Conservation (phyloP, 2,329 filamentous ascomycete genomes). For the Chrysoporthe austroafricana region DNA sequence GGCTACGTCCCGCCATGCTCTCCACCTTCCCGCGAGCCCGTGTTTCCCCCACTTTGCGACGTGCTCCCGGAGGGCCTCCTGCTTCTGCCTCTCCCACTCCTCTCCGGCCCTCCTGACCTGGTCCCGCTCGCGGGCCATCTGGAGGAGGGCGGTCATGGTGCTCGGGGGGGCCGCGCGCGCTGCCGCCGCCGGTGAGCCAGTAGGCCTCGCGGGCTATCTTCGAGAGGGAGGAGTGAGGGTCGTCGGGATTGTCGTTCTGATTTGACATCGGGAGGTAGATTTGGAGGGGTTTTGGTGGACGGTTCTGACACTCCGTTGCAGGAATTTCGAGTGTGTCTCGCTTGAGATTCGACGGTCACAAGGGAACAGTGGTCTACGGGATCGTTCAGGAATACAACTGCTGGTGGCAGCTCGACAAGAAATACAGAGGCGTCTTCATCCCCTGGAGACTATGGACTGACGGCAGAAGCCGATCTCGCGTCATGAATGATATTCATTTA, state of each 20-base stretch:
- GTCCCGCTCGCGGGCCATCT: conserved; percentile 18
- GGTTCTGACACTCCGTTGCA: background rate
- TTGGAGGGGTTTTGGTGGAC: too few relatives aligned
- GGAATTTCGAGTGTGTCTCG: too few relatives aligned
- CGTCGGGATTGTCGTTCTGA: conserved; percentile 5
- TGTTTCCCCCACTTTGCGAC: conserved; percentile 5
- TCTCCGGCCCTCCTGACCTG: conserved; percentile 9
- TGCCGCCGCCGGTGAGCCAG: conserved; percentile 25
- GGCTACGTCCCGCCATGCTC: background rate
- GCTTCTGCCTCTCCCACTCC: conserved; percentile 36
- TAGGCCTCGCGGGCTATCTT: conserved; percentile 19
- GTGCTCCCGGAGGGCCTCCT: conserved; percentile 8
- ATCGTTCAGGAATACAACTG: background rate
- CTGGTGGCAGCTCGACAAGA: background rate
- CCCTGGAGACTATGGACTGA: background rate
- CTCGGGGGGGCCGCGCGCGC: conserved; percentile 14
- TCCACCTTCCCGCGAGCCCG: conserved; percentile 2
- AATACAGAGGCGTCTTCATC: background rate
- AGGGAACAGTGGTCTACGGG: background rate
- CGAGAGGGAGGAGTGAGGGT: conserved; percentile 17
- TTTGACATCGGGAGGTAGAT: background rate
- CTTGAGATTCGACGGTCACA: background rate
- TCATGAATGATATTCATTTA: background rate
- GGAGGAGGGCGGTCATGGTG: conserved; percentile 15
- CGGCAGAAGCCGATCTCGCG: background rate